phyloP scores from a whole-genome alignment of 495 filamentous ascomycete genomes.

The Pyrenopolyporus hunteri region DNA sequence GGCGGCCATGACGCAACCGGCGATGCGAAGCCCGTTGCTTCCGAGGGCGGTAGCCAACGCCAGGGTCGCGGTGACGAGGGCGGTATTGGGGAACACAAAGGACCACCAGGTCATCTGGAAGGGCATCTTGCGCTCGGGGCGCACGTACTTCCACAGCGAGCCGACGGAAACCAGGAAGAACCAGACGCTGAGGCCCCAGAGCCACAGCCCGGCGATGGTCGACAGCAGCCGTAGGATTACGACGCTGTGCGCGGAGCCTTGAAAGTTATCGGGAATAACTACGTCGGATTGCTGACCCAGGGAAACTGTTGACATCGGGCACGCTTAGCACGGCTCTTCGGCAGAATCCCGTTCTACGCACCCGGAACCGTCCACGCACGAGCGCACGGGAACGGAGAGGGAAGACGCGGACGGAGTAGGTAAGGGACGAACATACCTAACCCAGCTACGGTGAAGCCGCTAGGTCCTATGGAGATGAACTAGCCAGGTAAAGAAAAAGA shows the following conservation, averaged over 20 bases:
- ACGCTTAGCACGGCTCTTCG: no score
- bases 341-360: no score
- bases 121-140: constrained; percentile 60
- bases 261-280: constrained; percentile 50
- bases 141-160: constrained; percentile 76
- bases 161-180: constrained; percentile 83
- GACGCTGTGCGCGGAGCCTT: constrained; percentile 45
- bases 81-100: constrained; percentile 88
- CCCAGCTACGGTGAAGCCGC: constrained; percentile 77
- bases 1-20: constrained; percentile 69
- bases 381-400: neutral
- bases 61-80: constrained; percentile 74
- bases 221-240: constrained; percentile 50
- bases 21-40: constrained; percentile 64
- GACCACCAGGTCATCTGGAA: constrained; percentile 92
- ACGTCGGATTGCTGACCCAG: constrained; percentile 49
- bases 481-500: constrained; percentile 21
- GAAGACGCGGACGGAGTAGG: no score
- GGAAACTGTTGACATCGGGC: no score
- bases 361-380: neutral
- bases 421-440: constrained; percentile 54
- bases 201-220: constrained; percentile 68
- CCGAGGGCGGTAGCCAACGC: constrained; percentile 71
- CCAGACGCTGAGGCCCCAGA: constrained; percentile 85
- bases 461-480: constrained; percentile 82